These are phyloP conservation scores for Plasmodium cynomolgi DNA, from an alignment of 169 alveolate genomes.

Conservation along the genomic window DNA sequence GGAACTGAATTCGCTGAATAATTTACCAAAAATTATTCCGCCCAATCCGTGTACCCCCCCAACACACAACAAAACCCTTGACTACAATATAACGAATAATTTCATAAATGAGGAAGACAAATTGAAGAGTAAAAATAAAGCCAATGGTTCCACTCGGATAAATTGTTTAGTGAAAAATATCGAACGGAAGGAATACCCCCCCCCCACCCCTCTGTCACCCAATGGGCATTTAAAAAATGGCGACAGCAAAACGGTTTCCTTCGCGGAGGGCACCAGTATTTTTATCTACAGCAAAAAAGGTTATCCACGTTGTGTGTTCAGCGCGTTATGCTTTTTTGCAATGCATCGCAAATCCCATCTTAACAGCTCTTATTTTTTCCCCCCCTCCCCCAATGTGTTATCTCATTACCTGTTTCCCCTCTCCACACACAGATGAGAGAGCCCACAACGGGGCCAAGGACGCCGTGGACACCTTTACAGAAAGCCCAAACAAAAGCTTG, in stretches of 20 bases:
- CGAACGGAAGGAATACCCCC: background rate
- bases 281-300: slow-evolving; percentile 20
- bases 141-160: background rate
- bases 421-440: background rate
- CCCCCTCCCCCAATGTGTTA: background rate
- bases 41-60: background rate
- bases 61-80: slow-evolving; percentile 4
- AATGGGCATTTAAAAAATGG: slow-evolving; percentile 16
- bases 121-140: background rate
- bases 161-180: background rate
- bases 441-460: background rate
- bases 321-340: too few species aligned
- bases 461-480: background rate
- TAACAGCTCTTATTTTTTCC: background rate
- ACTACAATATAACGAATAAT: slow-evolving; percentile 30
- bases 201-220: background rate
- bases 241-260: slow-evolving; percentile 31
- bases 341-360: too few species aligned
- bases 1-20: background rate
- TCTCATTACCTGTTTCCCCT: background rate
- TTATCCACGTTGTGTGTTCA: background rate
- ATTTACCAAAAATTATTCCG: background rate
- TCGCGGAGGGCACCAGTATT: slow-evolving; percentile 21
- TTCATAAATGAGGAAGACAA: slow-evolving; percentile 20
- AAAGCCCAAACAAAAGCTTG: background rate